These are phyloP conservation scores for Glycine soja DNA, from an alignment of 306 rosid species.

Conservation along the genomic window DNA sequence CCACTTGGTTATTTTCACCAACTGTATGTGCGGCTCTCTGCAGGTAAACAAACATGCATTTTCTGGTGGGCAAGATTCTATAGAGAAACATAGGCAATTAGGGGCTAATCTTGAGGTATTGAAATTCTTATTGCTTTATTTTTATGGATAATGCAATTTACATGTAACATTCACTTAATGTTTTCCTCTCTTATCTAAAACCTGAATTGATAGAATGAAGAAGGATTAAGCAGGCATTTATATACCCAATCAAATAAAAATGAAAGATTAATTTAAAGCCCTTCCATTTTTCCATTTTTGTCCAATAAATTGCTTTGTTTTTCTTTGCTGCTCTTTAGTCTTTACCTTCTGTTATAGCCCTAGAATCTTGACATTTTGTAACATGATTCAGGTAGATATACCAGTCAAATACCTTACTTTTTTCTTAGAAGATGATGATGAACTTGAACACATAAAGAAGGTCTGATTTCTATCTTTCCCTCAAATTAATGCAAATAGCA, in stretches of 20 bases:
- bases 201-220: constrained; percentile 4
- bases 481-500: constrained; percentile 6
- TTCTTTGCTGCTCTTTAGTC: not conserved
- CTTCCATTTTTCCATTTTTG: constrained; percentile 23
- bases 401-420: constrained; percentile 83
- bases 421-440: constrained; percentile 85
- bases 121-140: constrained; percentile 22
- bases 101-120: constrained; percentile 94
- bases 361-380: constrained; percentile 25
- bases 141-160: constrained; percentile 23
- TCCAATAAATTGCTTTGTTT: constrained; percentile 12
- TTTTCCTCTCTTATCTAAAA: not conserved
- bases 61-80: constrained; percentile 96
- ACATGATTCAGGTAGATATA: constrained; percentile 80
- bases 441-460: constrained; percentile 74
- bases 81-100: constrained; percentile 81
- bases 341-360: constrained; percentile 29
- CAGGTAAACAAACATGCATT: constrained; percentile 87
- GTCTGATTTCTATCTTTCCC: constrained; percentile 49
- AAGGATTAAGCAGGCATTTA: not conserved
- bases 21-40: constrained; percentile 45
- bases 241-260: not conserved
- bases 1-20: constrained; percentile 8
- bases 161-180: constrained; percentile 3
- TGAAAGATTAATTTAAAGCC: not conserved